Conservation (phyloP, 305 asterid species). For the Salvia sclarea region DNA sequence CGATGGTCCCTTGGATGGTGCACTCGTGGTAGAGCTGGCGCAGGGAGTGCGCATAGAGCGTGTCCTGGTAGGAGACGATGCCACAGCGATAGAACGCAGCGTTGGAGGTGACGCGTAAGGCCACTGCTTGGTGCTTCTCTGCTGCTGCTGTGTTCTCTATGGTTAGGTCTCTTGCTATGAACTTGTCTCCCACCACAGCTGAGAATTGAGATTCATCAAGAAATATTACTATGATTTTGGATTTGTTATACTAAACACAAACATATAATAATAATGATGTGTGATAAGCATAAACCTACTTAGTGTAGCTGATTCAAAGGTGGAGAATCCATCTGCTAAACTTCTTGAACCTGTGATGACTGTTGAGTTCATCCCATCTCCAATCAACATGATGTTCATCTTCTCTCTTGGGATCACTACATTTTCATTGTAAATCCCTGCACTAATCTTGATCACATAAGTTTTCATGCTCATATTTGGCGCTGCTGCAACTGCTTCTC, state of each 20-base stretch:
- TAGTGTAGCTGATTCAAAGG: constrained; percentile 66
- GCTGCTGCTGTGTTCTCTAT: constrained; percentile 59
- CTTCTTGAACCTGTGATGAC: constrained; percentile 56
- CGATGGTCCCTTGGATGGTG: constrained; percentile 63
- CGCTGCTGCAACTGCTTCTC: constrained; percentile 53
- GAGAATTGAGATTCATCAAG: neutral
- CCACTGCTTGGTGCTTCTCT: constrained; percentile 80
- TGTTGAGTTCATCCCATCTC: constrained; percentile 69
- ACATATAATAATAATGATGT: no score
- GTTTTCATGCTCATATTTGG: constrained; percentile 44
- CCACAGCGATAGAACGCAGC: constrained; percentile 62
- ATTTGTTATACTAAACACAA: no score
- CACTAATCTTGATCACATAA: constrained; percentile 44
- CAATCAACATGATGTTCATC: constrained; percentile 56
- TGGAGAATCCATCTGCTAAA: constrained; percentile 65
- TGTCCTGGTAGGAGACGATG: constrained; percentile 65
- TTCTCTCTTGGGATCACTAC: constrained; percentile 61
- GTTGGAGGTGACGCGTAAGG: constrained; percentile 61
- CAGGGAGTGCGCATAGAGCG: constrained; percentile 64
- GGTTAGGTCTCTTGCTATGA: constrained; percentile 61
- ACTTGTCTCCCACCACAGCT: constrained; percentile 76
- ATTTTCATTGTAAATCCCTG: constrained; percentile 57
- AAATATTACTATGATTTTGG: neutral
- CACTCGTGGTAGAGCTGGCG: constrained; percentile 62
- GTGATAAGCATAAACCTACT: constrained; percentile 39